Evolutionary conservation across 108 stramenopile species (phyloP).

Genomic region (Discostella stelligeroides): DNA sequence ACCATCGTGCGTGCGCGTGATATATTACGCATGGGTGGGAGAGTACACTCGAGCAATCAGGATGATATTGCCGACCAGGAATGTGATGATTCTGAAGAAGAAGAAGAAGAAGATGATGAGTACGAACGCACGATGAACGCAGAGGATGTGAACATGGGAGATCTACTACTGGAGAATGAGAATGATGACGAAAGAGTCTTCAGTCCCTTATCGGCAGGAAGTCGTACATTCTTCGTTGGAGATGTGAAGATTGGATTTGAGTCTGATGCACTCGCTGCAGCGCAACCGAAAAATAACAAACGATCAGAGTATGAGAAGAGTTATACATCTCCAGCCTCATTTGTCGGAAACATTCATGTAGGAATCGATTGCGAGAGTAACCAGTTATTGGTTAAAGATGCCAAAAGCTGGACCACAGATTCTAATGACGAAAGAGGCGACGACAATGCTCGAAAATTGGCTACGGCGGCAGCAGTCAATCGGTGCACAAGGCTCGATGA

Average conservation of each 20-base stretch:
- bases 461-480: not conserved
- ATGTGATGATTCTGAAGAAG: too few relatives aligned
- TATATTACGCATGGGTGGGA: not conserved
- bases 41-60: too few relatives aligned
- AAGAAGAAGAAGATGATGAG: slow-evolving; percentile 14
- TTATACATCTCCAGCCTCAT: not conserved
- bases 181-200: not conserved
- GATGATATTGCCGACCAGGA: not conserved
- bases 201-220: not conserved
- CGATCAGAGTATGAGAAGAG: too few relatives aligned
- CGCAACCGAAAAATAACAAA: too few relatives aligned
- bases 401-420: not conserved
- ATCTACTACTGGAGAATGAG: slow-evolving; percentile 6
- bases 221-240: slow-evolving; percentile 29
- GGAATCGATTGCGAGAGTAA: slow-evolving; percentile 1
- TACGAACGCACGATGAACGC: slow-evolving; percentile 30
- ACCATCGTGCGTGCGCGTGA: slow-evolving; percentile 3
- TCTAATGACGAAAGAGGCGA: not conserved
- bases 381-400: not conserved
- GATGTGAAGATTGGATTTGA: slow-evolving; percentile 11
- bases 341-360: slow-evolving; percentile 30
- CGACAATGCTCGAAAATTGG: not conserved
- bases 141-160: slow-evolving; percentile 26
- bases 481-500: slow-evolving; percentile 1
- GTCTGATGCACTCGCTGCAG: not conserved